These are phyloP conservation scores for Rheum nobile DNA, from an alignment of 148 eudicot genomes.

Conservation along the genomic window DNA sequence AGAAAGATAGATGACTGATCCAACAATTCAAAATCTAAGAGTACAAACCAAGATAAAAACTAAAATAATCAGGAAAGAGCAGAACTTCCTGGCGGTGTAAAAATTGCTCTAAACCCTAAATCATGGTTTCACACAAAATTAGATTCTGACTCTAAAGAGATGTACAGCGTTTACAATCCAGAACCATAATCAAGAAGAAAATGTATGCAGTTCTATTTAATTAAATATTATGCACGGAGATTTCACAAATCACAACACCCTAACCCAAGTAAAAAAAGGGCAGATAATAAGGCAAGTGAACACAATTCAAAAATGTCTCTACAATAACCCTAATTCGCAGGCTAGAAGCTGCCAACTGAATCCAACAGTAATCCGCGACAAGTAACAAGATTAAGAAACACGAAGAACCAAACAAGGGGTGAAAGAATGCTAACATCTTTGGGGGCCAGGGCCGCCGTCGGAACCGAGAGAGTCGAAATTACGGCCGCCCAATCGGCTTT, in stretches of 20 bases:
- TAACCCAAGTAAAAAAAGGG: too few relatives aligned
- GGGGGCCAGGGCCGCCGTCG: constrained; percentile 78
- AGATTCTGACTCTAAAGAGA: not conserved
- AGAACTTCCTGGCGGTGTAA: not conserved
- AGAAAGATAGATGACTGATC: not conserved
- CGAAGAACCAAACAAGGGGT: not conserved
- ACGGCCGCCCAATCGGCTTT: constrained; percentile 37
- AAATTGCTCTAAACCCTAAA: not conserved
- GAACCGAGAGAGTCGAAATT: constrained; percentile 61
- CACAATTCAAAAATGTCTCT: not conserved
- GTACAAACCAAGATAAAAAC: not conserved
- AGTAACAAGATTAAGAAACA: not conserved
- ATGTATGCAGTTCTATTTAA: not conserved
- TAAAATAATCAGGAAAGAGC: not conserved
- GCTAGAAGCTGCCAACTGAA: not conserved
- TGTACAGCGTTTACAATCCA: not conserved
- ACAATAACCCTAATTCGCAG: not conserved
- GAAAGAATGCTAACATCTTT: constrained; percentile 42
- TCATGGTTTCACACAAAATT: not conserved
- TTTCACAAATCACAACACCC: not conserved
- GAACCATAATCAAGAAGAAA: not conserved
- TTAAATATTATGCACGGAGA: not conserved
- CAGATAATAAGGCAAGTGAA: not conserved
- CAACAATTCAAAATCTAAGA: not conserved
- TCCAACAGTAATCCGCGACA: not conserved